Evolutionary conservation across 2,329 filamentous ascomycete genomes (phyloP).

Genomic region (Aspergillus costaricaensis): DNA sequence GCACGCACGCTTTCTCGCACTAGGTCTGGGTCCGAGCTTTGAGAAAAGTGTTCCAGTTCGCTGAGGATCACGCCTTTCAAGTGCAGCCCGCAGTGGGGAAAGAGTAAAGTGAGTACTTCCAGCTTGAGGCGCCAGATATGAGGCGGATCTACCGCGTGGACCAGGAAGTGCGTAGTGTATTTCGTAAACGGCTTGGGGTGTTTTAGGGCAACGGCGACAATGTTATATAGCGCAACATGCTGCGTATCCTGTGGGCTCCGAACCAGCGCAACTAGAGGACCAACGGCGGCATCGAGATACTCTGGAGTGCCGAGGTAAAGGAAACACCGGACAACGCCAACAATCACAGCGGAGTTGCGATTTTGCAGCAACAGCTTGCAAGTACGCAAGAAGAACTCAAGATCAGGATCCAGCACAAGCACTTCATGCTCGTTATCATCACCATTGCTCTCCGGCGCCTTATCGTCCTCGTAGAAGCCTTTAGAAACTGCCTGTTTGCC

Average conservation of each 20-base stretch:
- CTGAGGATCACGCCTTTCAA: slow-evolving; percentile 85
- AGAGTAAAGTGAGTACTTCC: slow-evolving; percentile 86
- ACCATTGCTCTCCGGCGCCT: slow-evolving; percentile 41
- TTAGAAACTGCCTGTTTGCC: slow-evolving; percentile 58
- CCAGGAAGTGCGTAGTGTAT: slow-evolving; percentile 85
- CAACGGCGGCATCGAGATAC: slow-evolving; percentile 73
- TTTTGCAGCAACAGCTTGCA: slow-evolving; percentile 87
- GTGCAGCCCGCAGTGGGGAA: slow-evolving; percentile 74
- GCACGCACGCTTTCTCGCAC: slow-evolving; percentile 88
- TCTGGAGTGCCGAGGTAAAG: slow-evolving; percentile 78
- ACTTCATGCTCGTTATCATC: slow-evolving; percentile 57
- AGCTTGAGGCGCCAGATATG: slow-evolving; percentile 90
- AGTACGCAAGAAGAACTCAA: slow-evolving; percentile 75
- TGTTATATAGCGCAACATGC: slow-evolving; percentile 87
- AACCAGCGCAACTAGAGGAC: slow-evolving; percentile 82
- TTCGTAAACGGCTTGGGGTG: slow-evolving; percentile 79
- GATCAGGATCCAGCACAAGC: slow-evolving; percentile 72
- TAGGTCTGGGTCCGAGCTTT: slow-evolving; percentile 70
- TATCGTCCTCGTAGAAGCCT: slow-evolving; percentile 72
- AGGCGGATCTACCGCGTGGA: slow-evolving; percentile 75
- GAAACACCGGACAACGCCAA: slow-evolving; percentile 83
- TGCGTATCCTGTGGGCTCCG: slow-evolving; percentile 84
- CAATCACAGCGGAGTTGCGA: slow-evolving; percentile 87
- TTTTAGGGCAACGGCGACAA: slow-evolving; percentile 84
- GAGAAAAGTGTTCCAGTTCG: slow-evolving; percentile 91